These are phyloP conservation scores for Nitzschia inconspicua DNA, from an alignment of 108 stramenopile species.

Conservation along the genomic window DNA sequence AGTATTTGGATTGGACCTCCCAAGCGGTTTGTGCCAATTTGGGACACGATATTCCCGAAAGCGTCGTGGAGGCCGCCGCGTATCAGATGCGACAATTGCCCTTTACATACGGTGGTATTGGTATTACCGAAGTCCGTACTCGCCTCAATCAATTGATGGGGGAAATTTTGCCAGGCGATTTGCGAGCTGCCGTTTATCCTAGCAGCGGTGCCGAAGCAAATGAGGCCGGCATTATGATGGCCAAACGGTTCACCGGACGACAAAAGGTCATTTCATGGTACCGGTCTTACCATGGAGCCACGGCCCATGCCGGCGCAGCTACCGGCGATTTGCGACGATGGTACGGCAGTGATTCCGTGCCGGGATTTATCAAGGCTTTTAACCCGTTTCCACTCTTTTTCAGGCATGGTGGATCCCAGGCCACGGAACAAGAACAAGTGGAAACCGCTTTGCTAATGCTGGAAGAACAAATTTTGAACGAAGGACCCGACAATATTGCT, in stretches of 20 bases:
- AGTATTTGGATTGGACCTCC: slow-evolving; percentile 71
- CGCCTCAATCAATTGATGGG: slow-evolving; percentile 53
- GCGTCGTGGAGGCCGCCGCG: slow-evolving; percentile 40
- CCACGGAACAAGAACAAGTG: slow-evolving; percentile 42
- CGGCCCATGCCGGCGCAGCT: slow-evolving; percentile 86
- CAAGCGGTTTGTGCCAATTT: slow-evolving; percentile 70
- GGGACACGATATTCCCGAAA: slow-evolving; percentile 48
- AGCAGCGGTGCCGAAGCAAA: slow-evolving; percentile 94
- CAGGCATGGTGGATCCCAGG: slow-evolving; percentile 32
- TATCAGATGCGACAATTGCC: slow-evolving; percentile 45
- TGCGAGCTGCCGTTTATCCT: slow-evolving; percentile 88
- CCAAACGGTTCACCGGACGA: slow-evolving; percentile 75
- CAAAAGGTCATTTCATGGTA: slow-evolving; percentile 61
- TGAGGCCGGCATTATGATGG: slow-evolving; percentile 95
- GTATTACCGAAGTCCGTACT: slow-evolving; percentile 47
- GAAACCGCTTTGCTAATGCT: slow-evolving; percentile 48
- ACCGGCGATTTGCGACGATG: slow-evolving; percentile 78
- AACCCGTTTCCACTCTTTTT: slow-evolving; percentile 62
- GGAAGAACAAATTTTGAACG: slow-evolving; percentile 67
- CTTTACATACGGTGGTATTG: slow-evolving; percentile 60
- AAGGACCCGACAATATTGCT: slow-evolving; percentile 70
- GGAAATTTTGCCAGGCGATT: slow-evolving; percentile 51
- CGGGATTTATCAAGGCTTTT: slow-evolving; percentile 60
- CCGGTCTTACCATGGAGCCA: slow-evolving; percentile 92
- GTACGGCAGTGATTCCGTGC: slow-evolving; percentile 34